phyloP scores from a whole-genome alignment of 495 filamentous ascomycete genomes.

The Penicillium malachiteum region DNA sequence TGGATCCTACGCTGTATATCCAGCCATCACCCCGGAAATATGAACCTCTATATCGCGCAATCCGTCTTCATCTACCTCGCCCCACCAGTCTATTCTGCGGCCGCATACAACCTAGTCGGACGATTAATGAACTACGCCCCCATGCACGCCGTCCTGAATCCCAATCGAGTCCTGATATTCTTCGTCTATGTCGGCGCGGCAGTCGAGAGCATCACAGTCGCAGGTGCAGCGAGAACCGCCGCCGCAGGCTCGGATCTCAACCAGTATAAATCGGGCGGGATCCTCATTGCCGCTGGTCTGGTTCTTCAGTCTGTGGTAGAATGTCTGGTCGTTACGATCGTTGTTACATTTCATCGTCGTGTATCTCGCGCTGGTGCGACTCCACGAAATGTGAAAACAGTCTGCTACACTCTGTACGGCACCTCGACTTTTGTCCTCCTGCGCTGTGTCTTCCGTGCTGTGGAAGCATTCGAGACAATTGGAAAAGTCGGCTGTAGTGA shows the following conservation, averaged over 20 bases:
- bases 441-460: conserved; percentile 40
- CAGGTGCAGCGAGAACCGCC: conserved; percentile 39
- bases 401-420: conserved; percentile 41
- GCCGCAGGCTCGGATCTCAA: conserved; percentile 17
- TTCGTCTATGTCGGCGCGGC: conserved; percentile 38
- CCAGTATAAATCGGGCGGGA: conserved; percentile 26
- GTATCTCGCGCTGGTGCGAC: conserved; percentile 17
- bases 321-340: conserved; percentile 28
- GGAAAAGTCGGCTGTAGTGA: conserved; percentile 16
- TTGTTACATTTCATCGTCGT: conserved; percentile 35
- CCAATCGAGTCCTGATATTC: conserved; percentile 32
- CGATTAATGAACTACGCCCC: conserved; percentile 51
- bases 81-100: conserved; percentile 55
- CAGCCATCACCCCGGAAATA: conserved; percentile 31
- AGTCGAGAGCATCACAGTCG: conserved; percentile 37
- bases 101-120: conserved; percentile 58
- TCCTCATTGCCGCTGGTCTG: conserved; percentile 33
- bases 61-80: conserved; percentile 51
- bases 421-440: conserved; percentile 36
- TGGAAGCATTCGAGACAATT: conserved; percentile 33
- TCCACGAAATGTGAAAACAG: conserved; percentile 32
- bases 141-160: conserved; percentile 42
- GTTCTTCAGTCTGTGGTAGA: conserved; percentile 39
- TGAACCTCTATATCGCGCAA: conserved; percentile 51
- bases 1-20: conserved; percentile 43